A percentile compares a stretch with the other conserved stretches of the same genome.
Evolutionary conservation across 768 basidiomycete genomes (phyloP).

Genomic region (Rubroboletus satanas): DNA sequence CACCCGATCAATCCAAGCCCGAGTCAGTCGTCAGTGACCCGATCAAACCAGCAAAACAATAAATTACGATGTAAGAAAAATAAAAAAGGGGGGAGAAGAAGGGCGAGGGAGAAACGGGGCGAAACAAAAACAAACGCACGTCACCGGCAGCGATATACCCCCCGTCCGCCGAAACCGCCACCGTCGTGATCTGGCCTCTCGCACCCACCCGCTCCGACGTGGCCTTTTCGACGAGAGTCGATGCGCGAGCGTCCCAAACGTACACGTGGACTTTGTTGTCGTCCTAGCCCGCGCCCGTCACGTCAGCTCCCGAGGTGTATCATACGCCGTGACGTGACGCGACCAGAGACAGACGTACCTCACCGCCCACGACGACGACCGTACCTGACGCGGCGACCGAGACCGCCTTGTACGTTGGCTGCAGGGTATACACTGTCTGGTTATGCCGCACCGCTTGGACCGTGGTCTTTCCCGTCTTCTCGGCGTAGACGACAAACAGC

Average conservation of each 20-base stretch:
- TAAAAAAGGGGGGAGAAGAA: background rate
- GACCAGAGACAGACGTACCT: constrained; percentile 43
- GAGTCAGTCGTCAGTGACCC: background rate
- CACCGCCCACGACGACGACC: constrained; percentile 68
- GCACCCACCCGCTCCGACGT: constrained; percentile 60
- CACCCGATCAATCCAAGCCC: background rate
- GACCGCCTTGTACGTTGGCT: constrained; percentile 50
- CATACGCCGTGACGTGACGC: background rate
- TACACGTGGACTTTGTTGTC: constrained; percentile 74
- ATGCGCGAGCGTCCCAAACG: constrained; percentile 61
- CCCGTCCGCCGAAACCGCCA: constrained; percentile 81
- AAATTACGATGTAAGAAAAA: background rate
- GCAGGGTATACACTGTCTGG: constrained; percentile 59
- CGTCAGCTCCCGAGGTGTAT: background rate
- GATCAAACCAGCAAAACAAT: background rate
- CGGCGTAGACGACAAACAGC: constrained; percentile 52
- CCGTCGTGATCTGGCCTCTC: constrained; percentile 57
- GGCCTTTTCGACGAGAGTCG: constrained; percentile 46
- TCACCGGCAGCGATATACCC: constrained; percentile 77
- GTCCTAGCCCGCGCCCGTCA: constrained; percentile 32
- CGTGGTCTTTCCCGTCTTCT: constrained; percentile 37
- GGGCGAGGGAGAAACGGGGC: background rate
- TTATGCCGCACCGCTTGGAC: constrained; percentile 69
- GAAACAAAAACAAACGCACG: constrained; percentile 42
- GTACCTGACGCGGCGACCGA: constrained; percentile 50